These are phyloP conservation scores for Aspergillus sclerotialis DNA, from an alignment of 2,329 filamentous ascomycete genomes.

Conservation along the genomic window DNA sequence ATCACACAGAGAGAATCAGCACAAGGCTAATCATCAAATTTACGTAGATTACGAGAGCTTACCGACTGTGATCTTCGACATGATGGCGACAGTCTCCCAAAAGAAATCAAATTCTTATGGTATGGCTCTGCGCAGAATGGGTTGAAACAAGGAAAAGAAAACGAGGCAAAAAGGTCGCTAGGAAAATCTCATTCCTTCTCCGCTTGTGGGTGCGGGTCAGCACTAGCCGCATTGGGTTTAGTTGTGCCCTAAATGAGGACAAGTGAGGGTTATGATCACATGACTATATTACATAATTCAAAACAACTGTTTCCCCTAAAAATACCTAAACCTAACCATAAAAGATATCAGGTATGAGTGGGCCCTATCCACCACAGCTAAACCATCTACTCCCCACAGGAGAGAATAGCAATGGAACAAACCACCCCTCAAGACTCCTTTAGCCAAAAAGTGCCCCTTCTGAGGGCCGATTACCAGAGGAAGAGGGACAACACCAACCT, in stretches of 20 bases:
- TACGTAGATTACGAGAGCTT: constrained; percentile 18
- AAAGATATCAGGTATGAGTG: too few species aligned
- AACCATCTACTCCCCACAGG: too few species aligned
- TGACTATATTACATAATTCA: too few species aligned
- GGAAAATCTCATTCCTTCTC: constrained; percentile 28
- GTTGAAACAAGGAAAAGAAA: constrained; percentile 18
- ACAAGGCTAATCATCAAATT: not conserved
- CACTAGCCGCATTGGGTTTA: constrained; percentile 19
- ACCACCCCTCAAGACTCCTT: too few species aligned
- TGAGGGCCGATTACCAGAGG: too few species aligned
- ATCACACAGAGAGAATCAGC: constrained; percentile 7
- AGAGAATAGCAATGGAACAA: too few species aligned
- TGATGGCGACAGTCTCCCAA: constrained; percentile 72
- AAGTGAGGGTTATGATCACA: too few species aligned
- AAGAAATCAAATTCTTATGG: constrained; percentile 68
- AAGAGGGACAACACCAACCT: too few species aligned
- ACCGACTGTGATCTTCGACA: constrained; percentile 55
- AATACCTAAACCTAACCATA: too few species aligned
- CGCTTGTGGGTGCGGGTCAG: constrained; percentile 30
- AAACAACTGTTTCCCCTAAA: too few species aligned
- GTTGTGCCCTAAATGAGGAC: constrained; percentile 18
- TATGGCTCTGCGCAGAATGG: constrained; percentile 53
- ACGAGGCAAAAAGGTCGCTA: constrained; percentile 12
- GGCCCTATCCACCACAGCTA: too few species aligned
- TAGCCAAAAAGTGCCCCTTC: too few species aligned